Evolutionary conservation across 257 asterid species (phyloP).

Genomic region (Cinchona pubescens): DNA sequence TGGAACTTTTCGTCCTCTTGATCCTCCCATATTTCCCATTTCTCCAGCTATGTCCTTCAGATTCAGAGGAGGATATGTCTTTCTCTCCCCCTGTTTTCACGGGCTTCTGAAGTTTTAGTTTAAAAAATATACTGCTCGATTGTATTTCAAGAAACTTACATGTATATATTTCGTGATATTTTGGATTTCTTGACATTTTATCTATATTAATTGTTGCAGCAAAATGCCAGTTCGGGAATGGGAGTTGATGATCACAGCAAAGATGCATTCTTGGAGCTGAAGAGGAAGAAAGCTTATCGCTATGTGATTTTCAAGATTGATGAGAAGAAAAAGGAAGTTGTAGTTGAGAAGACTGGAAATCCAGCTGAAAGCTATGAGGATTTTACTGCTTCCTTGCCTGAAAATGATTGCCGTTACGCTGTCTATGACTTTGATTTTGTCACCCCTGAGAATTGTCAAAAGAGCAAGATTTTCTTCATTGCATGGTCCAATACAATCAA

Average conservation of each 20-base stretch:
- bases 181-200: background rate
- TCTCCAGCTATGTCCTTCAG: constrained; percentile 35
- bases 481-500: too few species aligned
- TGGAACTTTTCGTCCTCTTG: background rate
- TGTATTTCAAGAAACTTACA: too few species aligned
- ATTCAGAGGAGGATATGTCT: constrained; percentile 38
- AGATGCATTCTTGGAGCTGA: constrained; percentile 54
- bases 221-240: constrained; percentile 59
- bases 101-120: background rate
- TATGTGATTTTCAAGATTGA: constrained; percentile 65
- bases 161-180: too few species aligned
- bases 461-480: constrained; percentile 81
- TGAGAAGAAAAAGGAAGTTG: constrained; percentile 58
- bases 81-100: background rate
- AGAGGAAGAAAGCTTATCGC: constrained; percentile 57
- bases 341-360: constrained; percentile 60
- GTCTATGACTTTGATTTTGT: constrained; percentile 66
- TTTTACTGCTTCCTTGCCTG: constrained; percentile 58
- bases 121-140: too few species aligned
- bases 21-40: background rate
- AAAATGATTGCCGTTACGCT: constrained; percentile 61
- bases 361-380: constrained; percentile 52
- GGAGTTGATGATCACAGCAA: constrained; percentile 53
- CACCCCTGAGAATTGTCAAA: constrained; percentile 64
- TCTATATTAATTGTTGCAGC: constrained; percentile 27